Conservation (phyloP, 1,284 basidiomycete species). For the Cystobasidium sp. region DNA sequence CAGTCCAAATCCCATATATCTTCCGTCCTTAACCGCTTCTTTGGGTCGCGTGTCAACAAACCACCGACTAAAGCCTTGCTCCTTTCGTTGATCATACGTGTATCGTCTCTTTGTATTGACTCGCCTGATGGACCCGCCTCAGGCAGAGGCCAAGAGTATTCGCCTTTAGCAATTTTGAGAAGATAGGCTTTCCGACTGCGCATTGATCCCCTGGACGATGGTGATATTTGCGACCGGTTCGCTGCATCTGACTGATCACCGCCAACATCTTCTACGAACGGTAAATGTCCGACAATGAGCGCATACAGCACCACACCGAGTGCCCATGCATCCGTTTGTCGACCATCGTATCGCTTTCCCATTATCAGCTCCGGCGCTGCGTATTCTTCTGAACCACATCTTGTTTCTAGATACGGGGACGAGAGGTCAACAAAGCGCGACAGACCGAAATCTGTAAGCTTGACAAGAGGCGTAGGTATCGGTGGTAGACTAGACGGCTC, state of each 20-base stretch:
- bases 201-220: slow-evolving; percentile 57
- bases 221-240: slow-evolving; percentile 46
- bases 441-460: slow-evolving; percentile 88
- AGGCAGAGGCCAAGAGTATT: slow-evolving; percentile 69
- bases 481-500: slow-evolving; percentile 58
- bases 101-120: slow-evolving; percentile 15
- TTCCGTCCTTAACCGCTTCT: slow-evolving; percentile 64
- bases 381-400: slow-evolving; percentile 89
- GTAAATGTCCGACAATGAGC: slow-evolving; percentile 68
- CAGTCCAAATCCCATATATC: slow-evolving; percentile 72
- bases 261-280: slow-evolving; percentile 62
- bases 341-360: slow-evolving; percentile 76
- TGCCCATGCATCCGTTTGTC: slow-evolving; percentile 87
- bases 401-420: slow-evolving; percentile 74
- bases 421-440: slow-evolving; percentile 78
- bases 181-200: slow-evolving; percentile 62
- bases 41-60: slow-evolving; percentile 72
- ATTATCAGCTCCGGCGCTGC: slow-evolving; percentile 89
- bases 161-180: slow-evolving; percentile 76
- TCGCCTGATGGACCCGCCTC: not conserved
- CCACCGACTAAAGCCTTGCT: slow-evolving; percentile 65
- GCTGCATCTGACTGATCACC: not conserved
- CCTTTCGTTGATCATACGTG: slow-evolving; percentile 53
- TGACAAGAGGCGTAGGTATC: slow-evolving; percentile 68
- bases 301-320: slow-evolving; percentile 82